Conservation (phyloP, 352 stramenopile genomes). For the Pythium biforme region DNA sequence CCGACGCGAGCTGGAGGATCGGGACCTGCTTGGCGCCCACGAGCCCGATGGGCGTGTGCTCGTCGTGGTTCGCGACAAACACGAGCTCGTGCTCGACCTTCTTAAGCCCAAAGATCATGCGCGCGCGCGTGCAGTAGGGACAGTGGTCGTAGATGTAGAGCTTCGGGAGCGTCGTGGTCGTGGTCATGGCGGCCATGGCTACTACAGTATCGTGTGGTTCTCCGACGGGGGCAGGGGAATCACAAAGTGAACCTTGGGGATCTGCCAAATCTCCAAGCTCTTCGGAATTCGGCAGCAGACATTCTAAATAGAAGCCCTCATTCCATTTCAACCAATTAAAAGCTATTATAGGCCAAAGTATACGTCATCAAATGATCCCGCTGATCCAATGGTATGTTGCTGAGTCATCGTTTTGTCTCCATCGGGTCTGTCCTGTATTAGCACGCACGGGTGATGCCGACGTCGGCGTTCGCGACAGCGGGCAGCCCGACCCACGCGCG, state of each 20-base stretch:
- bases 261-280: constrained; percentile 9
- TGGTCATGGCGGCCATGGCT: neutral
- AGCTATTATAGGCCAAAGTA: neutral
- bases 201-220: too few relatives aligned
- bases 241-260: neutral
- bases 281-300: neutral
- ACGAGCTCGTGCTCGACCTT: constrained; percentile 36
- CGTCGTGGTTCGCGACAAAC: constrained; percentile 53
- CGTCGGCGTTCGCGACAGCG: constrained; percentile 29
- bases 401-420: neutral
- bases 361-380: neutral
- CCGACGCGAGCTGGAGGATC: constrained; percentile 42
- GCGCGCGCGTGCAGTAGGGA: constrained; percentile 49
- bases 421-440: neutral
- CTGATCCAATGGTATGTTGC: too few relatives aligned
- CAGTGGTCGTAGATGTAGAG: constrained; percentile 68
- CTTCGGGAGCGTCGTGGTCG: constrained; percentile 24
- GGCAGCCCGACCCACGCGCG: constrained; percentile 27
- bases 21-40: constrained; percentile 50
- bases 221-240: neutral
- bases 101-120: constrained; percentile 55
- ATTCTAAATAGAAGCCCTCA: neutral
- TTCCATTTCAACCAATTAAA: constrained; percentile 2
- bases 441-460: constrained; percentile 34
- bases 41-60: constrained; percentile 44